These are phyloP conservation scores for Phytophthora crassamura DNA, from an alignment of 352 stramenopile species.

Conservation along the genomic window DNA sequence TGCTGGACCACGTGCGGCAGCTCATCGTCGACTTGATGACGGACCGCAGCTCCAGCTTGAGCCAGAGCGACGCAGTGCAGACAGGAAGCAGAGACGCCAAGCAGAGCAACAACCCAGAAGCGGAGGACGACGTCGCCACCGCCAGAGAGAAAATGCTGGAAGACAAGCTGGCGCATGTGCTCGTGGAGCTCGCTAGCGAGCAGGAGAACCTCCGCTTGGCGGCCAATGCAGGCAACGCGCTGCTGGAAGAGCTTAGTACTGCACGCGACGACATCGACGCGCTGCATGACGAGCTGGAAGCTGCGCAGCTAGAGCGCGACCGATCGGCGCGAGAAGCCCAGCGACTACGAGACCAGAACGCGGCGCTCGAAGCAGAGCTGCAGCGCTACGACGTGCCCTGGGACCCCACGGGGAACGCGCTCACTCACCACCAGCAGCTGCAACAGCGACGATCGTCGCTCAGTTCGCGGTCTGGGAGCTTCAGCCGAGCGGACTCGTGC, in stretches of 20 bases:
- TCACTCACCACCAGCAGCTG: slow-evolving; percentile 17
- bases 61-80: background rate
- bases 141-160: slow-evolving; percentile 41
- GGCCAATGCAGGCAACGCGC: slow-evolving; percentile 53
- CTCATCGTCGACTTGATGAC: slow-evolving; percentile 43
- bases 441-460: slow-evolving; percentile 17
- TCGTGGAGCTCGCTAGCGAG: slow-evolving; percentile 53
- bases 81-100: slow-evolving; percentile 6
- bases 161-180: slow-evolving; percentile 40
- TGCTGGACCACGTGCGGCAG: slow-evolving; percentile 43
- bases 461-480: slow-evolving; percentile 19
- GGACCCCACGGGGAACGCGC: slow-evolving; percentile 10
- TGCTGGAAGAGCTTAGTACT: slow-evolving; percentile 50
- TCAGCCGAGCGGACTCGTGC: slow-evolving; percentile 23
- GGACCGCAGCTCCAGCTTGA: slow-evolving; percentile 9
- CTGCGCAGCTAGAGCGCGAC: slow-evolving; percentile 30
- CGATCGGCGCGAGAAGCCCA: slow-evolving; percentile 23
- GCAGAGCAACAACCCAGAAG: slow-evolving; percentile 32
- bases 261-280: slow-evolving; percentile 35
- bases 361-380: slow-evolving; percentile 40
- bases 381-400: slow-evolving; percentile 26
- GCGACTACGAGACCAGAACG: slow-evolving; percentile 36
- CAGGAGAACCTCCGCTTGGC: slow-evolving; percentile 57
- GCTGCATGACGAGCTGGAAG: slow-evolving; percentile 40
- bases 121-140: slow-evolving; percentile 15